Conservation (phyloP, 2,329 filamentous ascomycete genomes). For the Hypoxylon sp. region DNA sequence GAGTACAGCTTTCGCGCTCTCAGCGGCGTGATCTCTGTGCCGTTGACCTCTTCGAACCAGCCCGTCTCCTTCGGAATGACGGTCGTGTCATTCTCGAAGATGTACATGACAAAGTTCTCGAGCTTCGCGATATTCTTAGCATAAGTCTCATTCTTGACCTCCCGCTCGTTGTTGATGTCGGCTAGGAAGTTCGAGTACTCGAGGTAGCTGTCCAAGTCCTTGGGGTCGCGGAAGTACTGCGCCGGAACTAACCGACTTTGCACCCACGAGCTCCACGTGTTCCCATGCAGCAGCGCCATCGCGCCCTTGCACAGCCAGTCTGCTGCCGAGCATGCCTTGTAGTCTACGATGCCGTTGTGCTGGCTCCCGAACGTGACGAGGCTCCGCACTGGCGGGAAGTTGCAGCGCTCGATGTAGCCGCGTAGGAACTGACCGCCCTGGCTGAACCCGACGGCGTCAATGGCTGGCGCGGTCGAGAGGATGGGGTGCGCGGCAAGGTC, state of each 20-base stretch:
- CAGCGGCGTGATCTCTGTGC: slow-evolving; percentile 76
- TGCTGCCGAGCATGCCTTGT: slow-evolving; percentile 77
- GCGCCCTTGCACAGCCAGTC: slow-evolving; percentile 89
- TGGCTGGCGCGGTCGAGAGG: slow-evolving; percentile 82
- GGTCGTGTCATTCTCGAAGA: slow-evolving; percentile 88
- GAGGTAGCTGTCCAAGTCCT: slow-evolving; percentile 80
- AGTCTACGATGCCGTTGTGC: slow-evolving; percentile 91
- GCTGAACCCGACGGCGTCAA: slow-evolving; percentile 94
- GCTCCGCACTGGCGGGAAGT: slow-evolving; percentile 78
- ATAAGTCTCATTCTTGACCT: slow-evolving; percentile 80
- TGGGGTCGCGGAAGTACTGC: slow-evolving; percentile 89
- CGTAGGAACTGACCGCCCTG: slow-evolving; percentile 98
- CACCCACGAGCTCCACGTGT: slow-evolving; percentile 84
- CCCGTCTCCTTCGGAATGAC: slow-evolving; percentile 91
- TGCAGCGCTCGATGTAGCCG: slow-evolving; percentile 90
- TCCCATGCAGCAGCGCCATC: slow-evolving; percentile 81
- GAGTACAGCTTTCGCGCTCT: slow-evolving; percentile 80
- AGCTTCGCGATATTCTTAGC: slow-evolving; percentile 77
- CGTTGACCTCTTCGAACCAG: slow-evolving; percentile 92
- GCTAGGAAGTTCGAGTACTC: slow-evolving; percentile 89
- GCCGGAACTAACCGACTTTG: slow-evolving; percentile 89
- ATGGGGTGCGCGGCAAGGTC: slow-evolving; percentile 82
- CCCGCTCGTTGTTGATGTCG: slow-evolving; percentile 95
- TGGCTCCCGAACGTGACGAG: slow-evolving; percentile 92
- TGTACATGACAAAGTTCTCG: slow-evolving; percentile 87